phyloP scores from a whole-genome alignment of 176 grass and related monocot species.

The Zoysia pacifica region DNA sequence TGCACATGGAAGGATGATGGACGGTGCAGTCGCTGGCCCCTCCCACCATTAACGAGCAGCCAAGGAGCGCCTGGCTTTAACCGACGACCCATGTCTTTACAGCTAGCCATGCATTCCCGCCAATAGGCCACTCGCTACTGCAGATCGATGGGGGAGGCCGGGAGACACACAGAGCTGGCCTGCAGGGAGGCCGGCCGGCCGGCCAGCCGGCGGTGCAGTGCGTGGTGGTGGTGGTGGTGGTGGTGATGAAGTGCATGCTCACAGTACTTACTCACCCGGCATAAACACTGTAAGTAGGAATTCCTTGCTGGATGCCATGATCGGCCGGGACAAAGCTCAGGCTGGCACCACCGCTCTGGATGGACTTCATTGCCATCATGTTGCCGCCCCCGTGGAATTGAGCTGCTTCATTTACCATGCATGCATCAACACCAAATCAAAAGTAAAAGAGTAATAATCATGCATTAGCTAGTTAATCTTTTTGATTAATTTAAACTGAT shows the following conservation, averaged over 20 bases:
- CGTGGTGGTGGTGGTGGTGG: slow-evolving; percentile 2
- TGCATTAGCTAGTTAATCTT: too few species aligned
- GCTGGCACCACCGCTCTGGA: slow-evolving; percentile 43
- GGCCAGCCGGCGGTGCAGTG: neutral
- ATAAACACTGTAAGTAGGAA: slow-evolving; percentile 50
- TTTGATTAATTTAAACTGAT: neutral
- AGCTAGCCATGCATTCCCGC: slow-evolving; percentile 38
- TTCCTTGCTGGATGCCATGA: slow-evolving; percentile 56
- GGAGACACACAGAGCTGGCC: slow-evolving; percentile 11
- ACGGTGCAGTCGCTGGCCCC: slow-evolving; percentile 59
- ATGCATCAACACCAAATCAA: neutral
- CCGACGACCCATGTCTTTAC: slow-evolving; percentile 45
- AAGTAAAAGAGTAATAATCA: neutral
- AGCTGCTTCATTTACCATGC: neutral
- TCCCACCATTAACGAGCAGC: slow-evolving; percentile 49
- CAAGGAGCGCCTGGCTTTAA: slow-evolving; percentile 37
- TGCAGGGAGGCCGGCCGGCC: neutral
- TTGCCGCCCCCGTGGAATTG: slow-evolving; percentile 35
- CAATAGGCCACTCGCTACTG: neutral
- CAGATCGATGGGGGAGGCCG: neutral
- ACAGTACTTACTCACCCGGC: slow-evolving; percentile 34
- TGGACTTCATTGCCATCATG: slow-evolving; percentile 47
- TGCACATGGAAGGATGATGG: slow-evolving; percentile 46
- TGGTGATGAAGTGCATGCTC: neutral
- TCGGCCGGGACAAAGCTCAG: slow-evolving; percentile 35